phyloP scores from a whole-genome alignment of 1,284 basidiomycete genomes.

The Sporisorium reilianum region DNA sequence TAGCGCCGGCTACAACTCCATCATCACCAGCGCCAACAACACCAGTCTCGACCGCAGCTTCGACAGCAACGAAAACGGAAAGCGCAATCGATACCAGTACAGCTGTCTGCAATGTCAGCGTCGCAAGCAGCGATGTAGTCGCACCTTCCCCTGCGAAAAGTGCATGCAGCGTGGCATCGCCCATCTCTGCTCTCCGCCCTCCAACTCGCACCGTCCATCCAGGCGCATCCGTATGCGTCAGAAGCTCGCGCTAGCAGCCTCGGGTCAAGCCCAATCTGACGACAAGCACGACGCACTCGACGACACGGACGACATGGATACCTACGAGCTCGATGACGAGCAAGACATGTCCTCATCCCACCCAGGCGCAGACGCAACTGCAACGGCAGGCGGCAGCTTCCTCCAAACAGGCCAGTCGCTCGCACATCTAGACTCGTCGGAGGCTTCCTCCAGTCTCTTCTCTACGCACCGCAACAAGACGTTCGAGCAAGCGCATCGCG shows the following conservation, averaged over 20 bases:
- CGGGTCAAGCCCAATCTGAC: background rate
- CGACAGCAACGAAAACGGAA: conserved; percentile 23
- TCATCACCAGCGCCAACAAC: background rate
- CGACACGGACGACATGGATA: conserved; percentile 31
- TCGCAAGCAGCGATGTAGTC: conserved; percentile 45
- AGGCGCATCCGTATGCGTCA: conserved; percentile 42
- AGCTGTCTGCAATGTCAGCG: conserved; percentile 46
- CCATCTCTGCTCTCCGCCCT: conserved; percentile 38
- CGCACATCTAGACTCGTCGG: background rate
- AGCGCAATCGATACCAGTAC: conserved; percentile 50
- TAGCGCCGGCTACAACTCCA: background rate
- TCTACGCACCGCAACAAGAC: conserved; percentile 1
- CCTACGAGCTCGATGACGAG: conserved; percentile 42
- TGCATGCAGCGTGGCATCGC: conserved; percentile 45
- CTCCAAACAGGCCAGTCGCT: background rate
- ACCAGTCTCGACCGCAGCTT: conserved; percentile 15
- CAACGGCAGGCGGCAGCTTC: background rate
- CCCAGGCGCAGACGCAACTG: background rate
- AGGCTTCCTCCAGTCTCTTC: background rate
- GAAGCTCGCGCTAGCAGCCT: conserved; percentile 21
- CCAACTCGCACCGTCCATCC: conserved; percentile 37
- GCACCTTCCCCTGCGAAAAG: conserved; percentile 46
- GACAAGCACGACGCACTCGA: conserved; percentile 8
- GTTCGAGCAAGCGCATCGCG: conserved; percentile 1
- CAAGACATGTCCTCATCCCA: conserved; percentile 11